These are phyloP conservation scores for Hypoxylon sp. DNA, from an alignment of 2,329 filamentous ascomycete genomes.

Conservation along the genomic window DNA sequence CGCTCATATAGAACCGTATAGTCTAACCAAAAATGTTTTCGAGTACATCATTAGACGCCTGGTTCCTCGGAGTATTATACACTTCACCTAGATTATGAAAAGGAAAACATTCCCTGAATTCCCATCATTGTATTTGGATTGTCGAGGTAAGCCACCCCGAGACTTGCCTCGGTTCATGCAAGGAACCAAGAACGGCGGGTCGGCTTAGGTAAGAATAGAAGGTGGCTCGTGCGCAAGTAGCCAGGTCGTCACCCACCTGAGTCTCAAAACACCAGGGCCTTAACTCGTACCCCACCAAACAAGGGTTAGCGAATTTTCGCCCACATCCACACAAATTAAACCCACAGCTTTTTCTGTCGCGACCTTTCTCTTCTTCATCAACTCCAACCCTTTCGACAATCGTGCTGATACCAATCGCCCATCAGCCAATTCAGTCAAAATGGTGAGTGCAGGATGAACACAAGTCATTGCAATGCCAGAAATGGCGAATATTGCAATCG, in stretches of 20 bases:
- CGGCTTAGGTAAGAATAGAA: slow-evolving; percentile 3
- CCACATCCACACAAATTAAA: slow-evolving; percentile 52
- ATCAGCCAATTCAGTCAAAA: slow-evolving; percentile 71
- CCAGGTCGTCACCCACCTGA: slow-evolving; percentile 48
- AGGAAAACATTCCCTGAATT: not conserved
- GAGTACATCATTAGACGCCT: not conserved
- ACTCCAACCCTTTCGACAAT: slow-evolving; percentile 39
- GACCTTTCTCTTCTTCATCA: slow-evolving; percentile 33
- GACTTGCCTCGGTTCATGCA: slow-evolving; percentile 31
- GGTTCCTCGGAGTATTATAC: not conserved
- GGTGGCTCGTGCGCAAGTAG: slow-evolving; percentile 38
- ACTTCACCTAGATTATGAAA: not conserved
- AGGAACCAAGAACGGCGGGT: not conserved
- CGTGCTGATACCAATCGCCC: slow-evolving; percentile 49
- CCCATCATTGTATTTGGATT: not conserved
- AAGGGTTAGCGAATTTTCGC: slow-evolving; percentile 54
- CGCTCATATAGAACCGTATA: not conserved
- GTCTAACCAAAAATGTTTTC: not conserved
- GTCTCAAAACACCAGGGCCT: slow-evolving; percentile 5
- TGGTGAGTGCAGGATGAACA: slow-evolving; percentile 70
- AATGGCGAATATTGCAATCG: slow-evolving; percentile 47
- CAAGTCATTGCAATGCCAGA: slow-evolving; percentile 50
- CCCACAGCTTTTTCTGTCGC: slow-evolving; percentile 45
- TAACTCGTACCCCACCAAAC: slow-evolving; percentile 54
- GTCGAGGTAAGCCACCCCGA: slow-evolving; percentile 7